Conservation (phyloP, 2,329 filamentous ascomycete species). For the Fusarium oligoseptatum region DNA sequence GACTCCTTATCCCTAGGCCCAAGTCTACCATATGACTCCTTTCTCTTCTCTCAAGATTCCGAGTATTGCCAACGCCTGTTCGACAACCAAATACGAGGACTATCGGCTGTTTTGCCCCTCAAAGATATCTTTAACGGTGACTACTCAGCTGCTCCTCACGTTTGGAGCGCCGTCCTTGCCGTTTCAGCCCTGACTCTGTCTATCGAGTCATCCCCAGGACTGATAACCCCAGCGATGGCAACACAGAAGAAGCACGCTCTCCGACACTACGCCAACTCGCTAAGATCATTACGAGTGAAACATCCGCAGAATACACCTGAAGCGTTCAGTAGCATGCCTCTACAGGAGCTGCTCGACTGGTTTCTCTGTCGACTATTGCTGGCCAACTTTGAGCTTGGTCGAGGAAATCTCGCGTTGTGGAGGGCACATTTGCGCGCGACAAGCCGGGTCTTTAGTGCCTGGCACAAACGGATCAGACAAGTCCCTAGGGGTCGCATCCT, state of each 20-base stretch:
- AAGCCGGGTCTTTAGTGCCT: not conserved
- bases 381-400: not conserved
- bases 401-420: not conserved
- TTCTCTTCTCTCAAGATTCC: not conserved
- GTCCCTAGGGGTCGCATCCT: not conserved
- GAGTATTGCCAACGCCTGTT: not conserved
- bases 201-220: not conserved
- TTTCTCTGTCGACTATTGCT: not conserved
- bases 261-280: not conserved
- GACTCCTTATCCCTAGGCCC: not conserved
- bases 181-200: not conserved
- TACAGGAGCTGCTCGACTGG: not conserved
- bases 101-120: not conserved
- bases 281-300: not conserved
- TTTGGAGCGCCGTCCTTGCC: not conserved
- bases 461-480: not conserved
- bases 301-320: not conserved
- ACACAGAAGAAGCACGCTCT: not conserved
- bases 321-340: not conserved
- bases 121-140: not conserved
- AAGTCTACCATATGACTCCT: not conserved
- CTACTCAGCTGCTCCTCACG: not conserved
- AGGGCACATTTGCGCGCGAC: not conserved
- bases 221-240: not conserved
- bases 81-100: not conserved